Percentiles rank a stretch among this genome's conserved stretches.
Evolutionary conservation across 176 grass and related monocot species (phyloP).

Genomic region (Raddia distichophylla): DNA sequence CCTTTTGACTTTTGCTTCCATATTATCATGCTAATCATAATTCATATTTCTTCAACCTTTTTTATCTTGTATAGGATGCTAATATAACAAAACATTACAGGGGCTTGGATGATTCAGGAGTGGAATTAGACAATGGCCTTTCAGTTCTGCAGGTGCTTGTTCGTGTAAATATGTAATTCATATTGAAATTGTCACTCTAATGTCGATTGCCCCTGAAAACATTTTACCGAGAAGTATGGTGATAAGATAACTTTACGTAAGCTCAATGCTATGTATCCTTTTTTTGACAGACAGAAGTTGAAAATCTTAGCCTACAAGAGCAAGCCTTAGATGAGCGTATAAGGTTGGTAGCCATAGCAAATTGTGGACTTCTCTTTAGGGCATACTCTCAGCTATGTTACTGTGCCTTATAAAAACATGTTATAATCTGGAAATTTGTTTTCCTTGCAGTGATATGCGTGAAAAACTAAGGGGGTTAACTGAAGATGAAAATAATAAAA

Average conservation of each 20-base stretch:
- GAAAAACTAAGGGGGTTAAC: slow-evolving; percentile 84
- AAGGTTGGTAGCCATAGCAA: slow-evolving; percentile 56
- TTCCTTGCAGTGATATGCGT: slow-evolving; percentile 73
- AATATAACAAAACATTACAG: slow-evolving; percentile 43
- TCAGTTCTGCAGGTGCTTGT: slow-evolving; percentile 77
- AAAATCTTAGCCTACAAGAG: slow-evolving; percentile 80
- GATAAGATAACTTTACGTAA: slow-evolving; percentile 10
- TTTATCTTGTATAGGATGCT: slow-evolving; percentile 37
- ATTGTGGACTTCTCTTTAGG: slow-evolving; percentile 13
- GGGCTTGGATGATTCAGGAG: slow-evolving; percentile 79
- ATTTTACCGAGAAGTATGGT: slow-evolving; percentile 2
- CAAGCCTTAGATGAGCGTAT: slow-evolving; percentile 78
- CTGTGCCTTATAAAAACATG: slow-evolving; percentile 22
- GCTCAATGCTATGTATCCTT: slow-evolving; percentile 31
- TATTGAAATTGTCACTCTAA: slow-evolving; percentile 36
- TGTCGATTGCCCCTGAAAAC: slow-evolving; percentile 6
- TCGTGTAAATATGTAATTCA: slow-evolving; percentile 23
- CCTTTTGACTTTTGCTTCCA: slow-evolving; percentile 14
- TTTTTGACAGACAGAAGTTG: slow-evolving; percentile 75
- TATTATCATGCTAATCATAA: slow-evolving; percentile 17
- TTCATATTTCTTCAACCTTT: slow-evolving; percentile 30
- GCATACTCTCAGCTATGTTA: slow-evolving; percentile 13
- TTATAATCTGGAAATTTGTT: slow-evolving; percentile 34
- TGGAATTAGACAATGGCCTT: slow-evolving; percentile 69
- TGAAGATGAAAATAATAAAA: slow-evolving; percentile 91